phyloP scores from a whole-genome alignment of 306 rosid species.

The Vigna nakashimae region DNA sequence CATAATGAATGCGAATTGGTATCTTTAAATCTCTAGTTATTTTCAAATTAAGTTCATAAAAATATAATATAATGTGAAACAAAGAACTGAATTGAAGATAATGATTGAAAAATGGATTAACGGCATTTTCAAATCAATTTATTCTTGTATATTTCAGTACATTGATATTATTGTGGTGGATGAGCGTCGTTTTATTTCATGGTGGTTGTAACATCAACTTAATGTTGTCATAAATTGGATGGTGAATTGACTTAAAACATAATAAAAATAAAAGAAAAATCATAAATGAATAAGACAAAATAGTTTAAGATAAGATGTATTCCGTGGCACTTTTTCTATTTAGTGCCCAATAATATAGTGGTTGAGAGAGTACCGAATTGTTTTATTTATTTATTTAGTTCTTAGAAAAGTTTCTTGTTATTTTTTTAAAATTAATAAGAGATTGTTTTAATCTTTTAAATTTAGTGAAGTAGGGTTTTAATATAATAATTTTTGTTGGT shows the following conservation, averaged over 20 bases:
- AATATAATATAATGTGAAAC: not conserved
- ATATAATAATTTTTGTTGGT: too few relatives aligned
- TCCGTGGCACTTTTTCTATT: not conserved
- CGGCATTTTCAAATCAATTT: not conserved
- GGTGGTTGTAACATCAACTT: constrained; percentile 6
- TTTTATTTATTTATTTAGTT: not conserved
- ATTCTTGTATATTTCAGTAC: not conserved
- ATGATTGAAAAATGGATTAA: not conserved
- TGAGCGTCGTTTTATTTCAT: not conserved
- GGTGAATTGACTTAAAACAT: not conserved
- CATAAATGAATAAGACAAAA: constrained; percentile 19
- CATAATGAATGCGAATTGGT: not conserved
- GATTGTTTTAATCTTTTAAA: too few relatives aligned
- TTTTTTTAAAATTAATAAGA: too few relatives aligned
- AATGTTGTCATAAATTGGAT: not conserved
- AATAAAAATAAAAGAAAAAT: not conserved
- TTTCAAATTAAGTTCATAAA: not conserved
- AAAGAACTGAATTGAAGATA: not conserved
- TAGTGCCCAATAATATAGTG: not conserved
- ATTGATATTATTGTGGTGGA: not conserved
- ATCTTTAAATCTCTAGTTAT: not conserved
- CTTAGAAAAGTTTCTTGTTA: too few relatives aligned
- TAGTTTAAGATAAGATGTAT: not conserved
- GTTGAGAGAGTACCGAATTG: not conserved
- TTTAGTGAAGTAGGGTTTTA: too few relatives aligned